A percentile compares a stretch with the other conserved stretches of the same genome.
These are phyloP conservation scores for Fusarium sp. DNA, from an alignment of 2,329 filamentous ascomycete species.

Conservation along the genomic window DNA sequence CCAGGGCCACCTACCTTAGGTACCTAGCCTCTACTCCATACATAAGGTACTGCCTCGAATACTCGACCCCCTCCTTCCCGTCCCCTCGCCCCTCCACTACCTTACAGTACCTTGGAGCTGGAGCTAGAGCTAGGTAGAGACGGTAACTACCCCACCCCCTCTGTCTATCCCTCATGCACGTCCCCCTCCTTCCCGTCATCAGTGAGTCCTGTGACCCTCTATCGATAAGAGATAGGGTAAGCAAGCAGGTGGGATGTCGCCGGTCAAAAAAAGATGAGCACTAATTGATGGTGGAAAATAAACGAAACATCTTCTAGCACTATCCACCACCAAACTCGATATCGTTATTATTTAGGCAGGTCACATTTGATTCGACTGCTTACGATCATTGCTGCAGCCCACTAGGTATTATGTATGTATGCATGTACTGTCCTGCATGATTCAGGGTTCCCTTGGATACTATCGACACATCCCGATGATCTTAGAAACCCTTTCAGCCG, in stretches of 20 bases:
- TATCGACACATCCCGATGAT: conserved; percentile 22
- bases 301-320: background rate
- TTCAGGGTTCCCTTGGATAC: conserved; percentile 8
- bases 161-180: conserved; percentile 15
- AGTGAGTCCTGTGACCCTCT: conserved; percentile 30
- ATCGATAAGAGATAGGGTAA: conserved; percentile 29
- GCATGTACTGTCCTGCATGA: conserved; percentile 7
- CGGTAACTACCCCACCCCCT: conserved; percentile 27
- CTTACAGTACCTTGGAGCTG: background rate
- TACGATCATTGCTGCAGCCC: background rate
- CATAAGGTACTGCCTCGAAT: background rate
- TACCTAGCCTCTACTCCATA: background rate
- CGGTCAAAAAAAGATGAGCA: conserved; percentile 17
- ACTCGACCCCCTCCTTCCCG: background rate
- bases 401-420: background rate
- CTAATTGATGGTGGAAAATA: background rate
- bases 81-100: background rate
- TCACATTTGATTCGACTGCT: background rate
- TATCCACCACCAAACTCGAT: background rate
- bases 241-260: background rate
- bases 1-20: background rate
- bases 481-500: background rate
- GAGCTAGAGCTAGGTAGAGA: background rate
- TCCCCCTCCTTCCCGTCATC: conserved; percentile 35
- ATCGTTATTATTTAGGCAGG: background rate